phyloP scores from a whole-genome alignment of 306 rosid species.

The Canavalia ensiformis region DNA sequence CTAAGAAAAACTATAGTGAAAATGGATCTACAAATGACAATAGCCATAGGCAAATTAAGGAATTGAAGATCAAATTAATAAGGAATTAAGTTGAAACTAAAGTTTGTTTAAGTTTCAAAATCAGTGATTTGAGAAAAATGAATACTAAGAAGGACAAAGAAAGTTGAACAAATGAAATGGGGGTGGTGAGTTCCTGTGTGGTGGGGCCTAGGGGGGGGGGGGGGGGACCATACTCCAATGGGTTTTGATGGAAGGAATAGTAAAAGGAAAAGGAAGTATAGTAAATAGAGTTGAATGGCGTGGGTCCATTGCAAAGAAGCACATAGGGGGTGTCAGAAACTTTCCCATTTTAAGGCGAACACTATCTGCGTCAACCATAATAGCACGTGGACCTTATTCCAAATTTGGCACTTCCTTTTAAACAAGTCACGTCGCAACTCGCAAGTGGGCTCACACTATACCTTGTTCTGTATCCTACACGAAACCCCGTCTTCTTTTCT shows the following conservation, averaged over 20 bases:
- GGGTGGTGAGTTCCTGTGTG: neutral
- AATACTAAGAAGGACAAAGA: slow-evolving; percentile 17
- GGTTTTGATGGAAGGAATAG: slow-evolving; percentile 32
- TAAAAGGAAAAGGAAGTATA: slow-evolving; percentile 29
- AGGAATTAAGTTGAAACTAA: neutral
- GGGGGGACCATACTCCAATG: slow-evolving; percentile 35
- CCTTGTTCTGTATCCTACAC: slow-evolving; percentile 8
- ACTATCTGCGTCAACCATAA: slow-evolving; percentile 63
- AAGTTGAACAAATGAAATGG: slow-evolving; percentile 29
- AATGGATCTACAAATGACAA: too few species aligned
- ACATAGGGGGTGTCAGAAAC: slow-evolving; percentile 54
- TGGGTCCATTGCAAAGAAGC: slow-evolving; percentile 46
- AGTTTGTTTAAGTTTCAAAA: slow-evolving; percentile 41
- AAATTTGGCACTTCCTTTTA: slow-evolving; percentile 52
- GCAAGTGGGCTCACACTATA: slow-evolving; percentile 30
- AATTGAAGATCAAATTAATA: neutral
- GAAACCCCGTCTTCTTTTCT: neutral
- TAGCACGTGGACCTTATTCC: slow-evolving; percentile 66
- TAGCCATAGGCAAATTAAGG: neutral
- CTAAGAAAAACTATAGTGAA: too few species aligned
- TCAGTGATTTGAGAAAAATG: slow-evolving; percentile 3
- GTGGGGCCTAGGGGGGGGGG: too few species aligned
- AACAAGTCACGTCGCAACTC: slow-evolving; percentile 61
- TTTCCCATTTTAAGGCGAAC: slow-evolving; percentile 57
- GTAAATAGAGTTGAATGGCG: slow-evolving; percentile 42